Conservation (phyloP, 352 stramenopile species). For the Globisporangium nagaii region DNA sequence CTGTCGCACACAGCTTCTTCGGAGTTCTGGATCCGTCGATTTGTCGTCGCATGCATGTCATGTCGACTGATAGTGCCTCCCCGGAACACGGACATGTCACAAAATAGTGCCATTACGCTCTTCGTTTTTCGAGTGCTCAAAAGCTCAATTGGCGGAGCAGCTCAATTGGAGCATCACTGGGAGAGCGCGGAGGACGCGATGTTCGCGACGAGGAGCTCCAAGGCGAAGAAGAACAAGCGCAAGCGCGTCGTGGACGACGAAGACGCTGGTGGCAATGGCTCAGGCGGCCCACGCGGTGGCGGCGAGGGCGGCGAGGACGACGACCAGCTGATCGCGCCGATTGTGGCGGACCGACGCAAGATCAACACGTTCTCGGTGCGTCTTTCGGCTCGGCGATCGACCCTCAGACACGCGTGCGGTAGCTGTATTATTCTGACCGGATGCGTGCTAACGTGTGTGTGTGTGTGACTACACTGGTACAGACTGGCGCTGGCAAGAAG, state of each 20-base stretch:
- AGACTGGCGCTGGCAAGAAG: constrained; percentile 56
- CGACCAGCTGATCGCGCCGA: constrained; percentile 19
- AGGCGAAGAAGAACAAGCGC: constrained; percentile 18
- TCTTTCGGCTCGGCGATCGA: not conserved
- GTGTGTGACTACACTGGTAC: not conserved
- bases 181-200: too few species aligned
- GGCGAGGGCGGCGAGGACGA: constrained; percentile 9
- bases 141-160: too few species aligned
- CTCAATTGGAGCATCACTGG: too few species aligned
- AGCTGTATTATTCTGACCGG: not conserved
- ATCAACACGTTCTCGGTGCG: constrained; percentile 61
- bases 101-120: too few species aligned
- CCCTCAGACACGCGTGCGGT: not conserved
- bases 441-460: not conserved
- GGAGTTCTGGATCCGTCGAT: too few species aligned
- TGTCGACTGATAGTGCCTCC: too few species aligned
- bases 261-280: not conserved
- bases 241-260: constrained; percentile 12
- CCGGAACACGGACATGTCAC: too few species aligned
- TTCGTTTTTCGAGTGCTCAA: too few species aligned
- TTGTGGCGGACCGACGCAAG: constrained; percentile 25
- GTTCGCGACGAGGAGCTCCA: constrained; percentile 14
- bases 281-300: not conserved
- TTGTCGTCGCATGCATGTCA: too few species aligned
- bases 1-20: too few species aligned